Conservation (phyloP, 169 alveolate species). For the Plasmodium blacklocki region DNA sequence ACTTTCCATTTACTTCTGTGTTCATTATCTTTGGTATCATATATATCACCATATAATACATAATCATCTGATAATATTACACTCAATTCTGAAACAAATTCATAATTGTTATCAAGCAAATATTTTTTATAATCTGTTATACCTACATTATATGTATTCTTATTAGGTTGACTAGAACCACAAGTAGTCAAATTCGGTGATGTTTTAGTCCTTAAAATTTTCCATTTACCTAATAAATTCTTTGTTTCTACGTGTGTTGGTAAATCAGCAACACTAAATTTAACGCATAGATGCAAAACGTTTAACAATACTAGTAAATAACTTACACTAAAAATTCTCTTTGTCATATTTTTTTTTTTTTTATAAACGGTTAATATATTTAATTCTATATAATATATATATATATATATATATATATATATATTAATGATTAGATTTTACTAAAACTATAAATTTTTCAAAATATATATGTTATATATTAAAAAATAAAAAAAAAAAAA, state of each 20-base stretch:
- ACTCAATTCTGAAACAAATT: slow-evolving; percentile 25
- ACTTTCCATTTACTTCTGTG: slow-evolving; percentile 74
- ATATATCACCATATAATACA: slow-evolving; percentile 53
- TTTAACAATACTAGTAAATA: slow-evolving; percentile 21
- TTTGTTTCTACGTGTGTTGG: slow-evolving; percentile 55
- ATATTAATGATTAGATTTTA: no score
- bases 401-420: no score
- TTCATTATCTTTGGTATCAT: slow-evolving; percentile 52
- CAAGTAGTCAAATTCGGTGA: slow-evolving; percentile 43
- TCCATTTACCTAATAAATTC: slow-evolving; percentile 73
- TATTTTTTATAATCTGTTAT: slow-evolving; percentile 54
- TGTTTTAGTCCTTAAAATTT: slow-evolving; percentile 18
- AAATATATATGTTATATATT: no score
- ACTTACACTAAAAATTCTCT: not conserved
- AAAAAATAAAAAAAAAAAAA: no score
- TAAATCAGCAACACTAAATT: slow-evolving; percentile 36
- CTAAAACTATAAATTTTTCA: no score
- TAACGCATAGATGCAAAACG: slow-evolving; percentile 9
- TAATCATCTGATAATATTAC: slow-evolving; percentile 63
- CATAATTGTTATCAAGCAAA: slow-evolving; percentile 21
- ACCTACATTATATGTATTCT: slow-evolving; percentile 29
- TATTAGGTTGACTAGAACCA: slow-evolving; percentile 76
- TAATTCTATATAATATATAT: not conserved
- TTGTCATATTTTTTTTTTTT: slow-evolving; percentile 23
- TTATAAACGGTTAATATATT: not conserved